A percentile compares a stretch with the other conserved stretches of the same genome.
Conservation (phyloP, 2,329 filamentous ascomycete species). For the Neonectria ditissima region DNA sequence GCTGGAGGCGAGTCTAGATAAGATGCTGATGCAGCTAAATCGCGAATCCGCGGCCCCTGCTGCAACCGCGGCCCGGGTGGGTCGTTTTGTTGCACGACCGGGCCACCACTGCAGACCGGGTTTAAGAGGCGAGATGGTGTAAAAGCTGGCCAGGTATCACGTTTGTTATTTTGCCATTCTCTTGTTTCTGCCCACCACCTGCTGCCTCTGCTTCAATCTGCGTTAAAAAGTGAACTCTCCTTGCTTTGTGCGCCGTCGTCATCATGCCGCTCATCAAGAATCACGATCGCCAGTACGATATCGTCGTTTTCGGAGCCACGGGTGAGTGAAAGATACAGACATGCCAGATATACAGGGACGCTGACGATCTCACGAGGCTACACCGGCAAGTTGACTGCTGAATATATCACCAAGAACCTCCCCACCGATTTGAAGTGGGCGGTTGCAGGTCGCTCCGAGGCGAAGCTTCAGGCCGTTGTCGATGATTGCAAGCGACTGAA, state of each 20-base stretch:
- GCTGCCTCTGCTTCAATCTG: not conserved
- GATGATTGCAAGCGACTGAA: conserved; percentile 75
- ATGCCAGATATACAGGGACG: not conserved
- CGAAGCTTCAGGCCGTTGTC: conserved; percentile 78
- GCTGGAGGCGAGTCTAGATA: conserved; percentile 4
- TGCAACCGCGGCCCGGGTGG: conserved; percentile 22
- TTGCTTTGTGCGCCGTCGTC: not conserved
- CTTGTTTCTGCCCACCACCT: not conserved
- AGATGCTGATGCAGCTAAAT: conserved; percentile 32
- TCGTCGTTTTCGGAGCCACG: conserved; percentile 69
- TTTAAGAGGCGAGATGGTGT: conserved; percentile 20
- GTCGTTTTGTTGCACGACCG: conserved; percentile 21
- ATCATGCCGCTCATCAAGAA: conserved; percentile 59
- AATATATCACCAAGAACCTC: conserved; percentile 77
- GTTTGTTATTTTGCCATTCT: conserved; percentile 11
- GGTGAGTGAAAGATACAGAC: conserved; percentile 52
- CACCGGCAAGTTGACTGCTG: conserved; percentile 81
- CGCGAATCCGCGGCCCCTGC: conserved; percentile 8
- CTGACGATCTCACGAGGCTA: conserved; percentile 68
- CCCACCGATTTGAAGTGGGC: conserved; percentile 89
- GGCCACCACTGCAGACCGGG: conserved; percentile 13
- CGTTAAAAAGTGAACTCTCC: not conserved
- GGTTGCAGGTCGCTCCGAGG: conserved; percentile 82
- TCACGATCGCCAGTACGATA: conserved; percentile 66
- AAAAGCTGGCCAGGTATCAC: conserved; percentile 25